Evolutionary conservation across 2,329 filamentous ascomycete species (phyloP), one percentile per base, ranked within the genome.

Genomic region (Fusarium decemcellulare): DNA sequence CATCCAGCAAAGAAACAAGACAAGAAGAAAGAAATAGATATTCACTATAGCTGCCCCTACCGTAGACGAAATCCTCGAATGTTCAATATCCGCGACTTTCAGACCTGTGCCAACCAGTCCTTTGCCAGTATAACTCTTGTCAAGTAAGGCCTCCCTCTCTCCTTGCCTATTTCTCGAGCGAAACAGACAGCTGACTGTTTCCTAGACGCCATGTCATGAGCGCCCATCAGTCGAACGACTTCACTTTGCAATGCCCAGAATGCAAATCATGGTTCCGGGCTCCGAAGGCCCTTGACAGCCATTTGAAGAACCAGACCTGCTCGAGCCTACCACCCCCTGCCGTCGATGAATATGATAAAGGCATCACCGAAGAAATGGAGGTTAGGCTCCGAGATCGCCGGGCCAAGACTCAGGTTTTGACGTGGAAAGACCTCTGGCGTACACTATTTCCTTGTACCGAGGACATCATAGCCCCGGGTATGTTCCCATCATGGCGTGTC

Each of bases 21-120:
- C 0, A 52, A 39, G 8, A 39, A 12, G 23, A 8, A 18, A 11
- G 30, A 5, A 9, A 18, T n/a, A 9, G 16, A 27, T 8, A 3
- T 42, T 18, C n/a, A 36, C 7, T 43, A 23, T 6, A 54, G 51
- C 29, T 56, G 53, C 11, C 53, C 53, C 2, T 56, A 37, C 30
- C 53, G 53, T 4, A 27, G 18, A 3, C 42, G 53, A 1, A 56
- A 47, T 10, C 42, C 53, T 12, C 16, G 30, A 8, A 4, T 44
- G 32, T 56, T 44, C 11, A 56, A 56, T 3, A 14, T 18, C 10
- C 53, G 53, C 32, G 53, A 56, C 15, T 56, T 36, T 11, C 16
- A 34, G 2, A 29, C 32, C 8, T 56, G 53, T 11, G 32, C 53
- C 1, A 12, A 36, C 4, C 2, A 27, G 1, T 47, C 53, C 5